Conservation (phyloP, 805 yeast species). For the Candida germanica region DNA sequence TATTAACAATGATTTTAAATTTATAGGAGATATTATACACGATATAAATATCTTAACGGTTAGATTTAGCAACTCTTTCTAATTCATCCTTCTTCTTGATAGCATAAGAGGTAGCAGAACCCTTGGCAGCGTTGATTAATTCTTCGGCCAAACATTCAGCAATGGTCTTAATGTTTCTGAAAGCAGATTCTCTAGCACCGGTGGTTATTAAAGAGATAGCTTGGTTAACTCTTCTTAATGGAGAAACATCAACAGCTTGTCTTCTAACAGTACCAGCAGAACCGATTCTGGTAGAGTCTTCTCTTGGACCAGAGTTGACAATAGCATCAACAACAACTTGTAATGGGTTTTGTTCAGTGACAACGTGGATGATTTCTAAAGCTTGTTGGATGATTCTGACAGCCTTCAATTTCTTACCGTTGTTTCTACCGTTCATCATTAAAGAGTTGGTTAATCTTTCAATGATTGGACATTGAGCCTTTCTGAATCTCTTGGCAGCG, state of each 20-base stretch:
- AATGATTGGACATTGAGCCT: slow-evolving; percentile 98
- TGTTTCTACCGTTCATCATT: slow-evolving; percentile 99
- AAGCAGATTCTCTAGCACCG: slow-evolving; percentile 99
- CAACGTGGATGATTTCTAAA: slow-evolving; percentile 92
- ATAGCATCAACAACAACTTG: slow-evolving; percentile 99
- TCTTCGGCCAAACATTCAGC: slow-evolving; percentile 99
- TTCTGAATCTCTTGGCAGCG: slow-evolving; percentile 99
- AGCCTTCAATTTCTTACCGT: slow-evolving; percentile 99
- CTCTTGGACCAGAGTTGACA: slow-evolving; percentile 99
- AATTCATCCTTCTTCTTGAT: slow-evolving; percentile 99
- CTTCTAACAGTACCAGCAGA: slow-evolving; percentile 99
- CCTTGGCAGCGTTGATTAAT: slow-evolving; percentile 99
- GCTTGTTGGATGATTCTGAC: slow-evolving; percentile 99
- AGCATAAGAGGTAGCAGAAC: slow-evolving; percentile 99
- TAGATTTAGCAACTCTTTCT: slow-evolving; percentile 99
- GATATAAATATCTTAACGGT: slow-evolving; percentile 74
- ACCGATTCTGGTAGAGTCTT: slow-evolving; percentile 99
- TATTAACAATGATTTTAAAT: slow-evolving; percentile 8
- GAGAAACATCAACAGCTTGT: slow-evolving; percentile 99
- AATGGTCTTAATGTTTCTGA: slow-evolving; percentile 99
- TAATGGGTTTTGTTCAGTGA: slow-evolving; percentile 98
- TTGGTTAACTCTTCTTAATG: slow-evolving; percentile 99
- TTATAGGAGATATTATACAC: slow-evolving; percentile 13
- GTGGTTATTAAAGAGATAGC: slow-evolving; percentile 96
- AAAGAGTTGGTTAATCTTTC: slow-evolving; percentile 99